phyloP scores from a whole-genome alignment of 257 asterid species.

The Coffea canephora region DNA sequence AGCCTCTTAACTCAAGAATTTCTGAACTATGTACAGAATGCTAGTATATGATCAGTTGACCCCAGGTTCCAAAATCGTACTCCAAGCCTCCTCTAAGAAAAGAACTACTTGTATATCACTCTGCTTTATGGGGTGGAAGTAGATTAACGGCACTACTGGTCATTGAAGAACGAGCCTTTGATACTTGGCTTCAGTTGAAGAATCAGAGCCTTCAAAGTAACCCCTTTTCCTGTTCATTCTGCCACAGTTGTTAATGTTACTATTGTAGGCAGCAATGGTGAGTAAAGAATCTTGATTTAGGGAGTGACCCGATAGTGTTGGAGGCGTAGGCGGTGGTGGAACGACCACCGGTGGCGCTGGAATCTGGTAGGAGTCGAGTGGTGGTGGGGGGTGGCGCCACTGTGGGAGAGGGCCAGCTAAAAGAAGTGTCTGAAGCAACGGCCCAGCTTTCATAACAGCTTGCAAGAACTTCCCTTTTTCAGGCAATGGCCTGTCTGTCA shows the following conservation, averaged over 20 bases:
- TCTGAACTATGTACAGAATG: background rate
- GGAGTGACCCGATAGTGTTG: conserved; percentile 9
- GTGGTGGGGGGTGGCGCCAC: conserved; percentile 99
- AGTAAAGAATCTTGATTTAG: conserved; percentile 24
- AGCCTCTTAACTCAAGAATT: background rate
- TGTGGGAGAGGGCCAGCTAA: conserved; percentile 89
- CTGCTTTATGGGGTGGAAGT: background rate
- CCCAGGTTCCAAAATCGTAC: background rate
- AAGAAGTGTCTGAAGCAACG: conserved; percentile 79
- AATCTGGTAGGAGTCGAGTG: conserved; percentile 63
- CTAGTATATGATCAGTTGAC: conserved; percentile 7
- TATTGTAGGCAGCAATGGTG: conserved; percentile 11
- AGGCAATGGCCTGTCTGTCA: conserved; percentile 53
- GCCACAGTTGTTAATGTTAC: conserved; percentile 34
- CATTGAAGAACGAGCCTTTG: conserved; percentile 57
- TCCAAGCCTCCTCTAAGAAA: background rate
- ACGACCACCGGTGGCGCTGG: conserved; percentile 75
- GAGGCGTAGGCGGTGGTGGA: conserved; percentile 24
- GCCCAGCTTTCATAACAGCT: conserved; percentile 93
- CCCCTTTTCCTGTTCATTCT: conserved; percentile 59
- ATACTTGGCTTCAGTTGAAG: conserved; percentile 46
- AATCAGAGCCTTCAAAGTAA: conserved; percentile 39
- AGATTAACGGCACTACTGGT: background rate
- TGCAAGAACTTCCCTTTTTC: conserved; percentile 75
- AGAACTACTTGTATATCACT: background rate